phyloP scores from a whole-genome alignment of 208 protist genomes.

The Leishmania martiniquensis region DNA sequence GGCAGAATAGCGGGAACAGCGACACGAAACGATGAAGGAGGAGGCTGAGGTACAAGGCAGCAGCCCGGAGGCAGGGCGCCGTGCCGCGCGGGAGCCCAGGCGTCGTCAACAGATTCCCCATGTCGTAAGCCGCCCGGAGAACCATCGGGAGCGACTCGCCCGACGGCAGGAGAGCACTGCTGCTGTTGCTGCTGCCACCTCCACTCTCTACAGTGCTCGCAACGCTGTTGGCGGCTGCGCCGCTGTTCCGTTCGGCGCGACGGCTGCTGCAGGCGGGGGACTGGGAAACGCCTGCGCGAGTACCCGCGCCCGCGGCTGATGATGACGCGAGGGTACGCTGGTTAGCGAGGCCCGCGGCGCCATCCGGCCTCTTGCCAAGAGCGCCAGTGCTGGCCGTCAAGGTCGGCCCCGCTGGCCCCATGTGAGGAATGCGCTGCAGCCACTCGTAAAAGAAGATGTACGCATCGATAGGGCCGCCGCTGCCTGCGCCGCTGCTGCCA shows the following conservation, averaged over 20 bases:
- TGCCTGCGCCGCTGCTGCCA: constrained; percentile 11
- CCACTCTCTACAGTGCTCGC: no score
- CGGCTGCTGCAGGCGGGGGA: not conserved
- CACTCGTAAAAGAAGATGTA: constrained; percentile 78
- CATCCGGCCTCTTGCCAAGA: not conserved
- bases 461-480: constrained; percentile 38
- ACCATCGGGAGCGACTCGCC: constrained; percentile 61
- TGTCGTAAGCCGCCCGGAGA: constrained; percentile 70
- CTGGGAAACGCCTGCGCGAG: not conserved
- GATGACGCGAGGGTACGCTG: not conserved
- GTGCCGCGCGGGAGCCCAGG: constrained; percentile 43
- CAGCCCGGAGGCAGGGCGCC: constrained; percentile 37
- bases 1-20: constrained; percentile 72
- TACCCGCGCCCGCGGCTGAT: not conserved
- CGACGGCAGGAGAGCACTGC: constrained; percentile 38
- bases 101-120: constrained; percentile 45
- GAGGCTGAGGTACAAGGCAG: constrained; percentile 69
- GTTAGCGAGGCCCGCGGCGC: not conserved
- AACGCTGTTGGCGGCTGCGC: not conserved
- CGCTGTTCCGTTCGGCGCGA: not conserved
- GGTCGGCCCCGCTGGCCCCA: constrained; percentile 7
- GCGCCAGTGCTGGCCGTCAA: not conserved
- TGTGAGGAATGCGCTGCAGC: constrained; percentile 43
- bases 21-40: constrained; percentile 67
- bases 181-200: constrained; percentile 4